Evolutionary conservation across 805 yeast genomes (phyloP).

Genomic region (Metschnikowia dekortorum): DNA sequence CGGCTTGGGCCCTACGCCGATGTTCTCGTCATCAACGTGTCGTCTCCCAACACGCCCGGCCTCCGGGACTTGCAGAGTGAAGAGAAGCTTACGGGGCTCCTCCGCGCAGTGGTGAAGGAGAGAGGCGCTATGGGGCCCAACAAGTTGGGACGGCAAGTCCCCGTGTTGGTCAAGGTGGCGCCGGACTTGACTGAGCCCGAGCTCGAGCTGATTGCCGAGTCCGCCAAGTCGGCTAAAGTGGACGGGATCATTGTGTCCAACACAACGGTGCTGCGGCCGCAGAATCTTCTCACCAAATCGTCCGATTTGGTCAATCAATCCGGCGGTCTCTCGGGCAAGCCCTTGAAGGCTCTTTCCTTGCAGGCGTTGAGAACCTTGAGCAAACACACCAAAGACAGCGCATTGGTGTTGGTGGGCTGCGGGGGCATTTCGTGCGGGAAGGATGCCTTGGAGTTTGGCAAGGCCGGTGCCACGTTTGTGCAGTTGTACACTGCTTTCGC

Average conservation of each 20-base stretch:
- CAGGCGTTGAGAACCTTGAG: conserved; percentile 68
- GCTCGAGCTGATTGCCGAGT: conserved; percentile 72
- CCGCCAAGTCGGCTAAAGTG: conserved; percentile 70
- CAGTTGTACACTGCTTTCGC: conserved; percentile 88
- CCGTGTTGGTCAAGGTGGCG: conserved; percentile 85
- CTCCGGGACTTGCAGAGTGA: conserved; percentile 81
- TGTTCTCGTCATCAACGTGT: conserved; percentile 83
- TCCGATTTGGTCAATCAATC: conserved; percentile 46
- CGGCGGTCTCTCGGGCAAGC: conserved; percentile 93
- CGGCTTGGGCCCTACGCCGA: conserved; percentile 82
- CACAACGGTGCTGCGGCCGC: conserved; percentile 86
- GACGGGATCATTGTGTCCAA: conserved; percentile 93
- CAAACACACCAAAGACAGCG: conserved; percentile 68
- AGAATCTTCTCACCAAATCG: conserved; percentile 46
- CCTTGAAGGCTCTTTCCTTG: conserved; percentile 75
- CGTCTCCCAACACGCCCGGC: conserved; percentile 96
- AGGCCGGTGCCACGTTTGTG: conserved; percentile 89
- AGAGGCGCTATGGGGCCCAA: conserved; percentile 50
- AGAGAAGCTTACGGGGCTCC: conserved; percentile 60
- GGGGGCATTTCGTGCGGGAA: conserved; percentile 89
- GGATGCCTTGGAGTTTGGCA: conserved; percentile 88
- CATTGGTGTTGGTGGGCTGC: conserved; percentile 80
- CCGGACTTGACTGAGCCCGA: conserved; percentile 86
- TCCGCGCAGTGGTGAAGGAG: conserved; percentile 62
- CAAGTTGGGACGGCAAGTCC: conserved; percentile 53